These are phyloP conservation scores for Penicillium palitans DNA, from an alignment of 2,329 filamentous ascomycete species.

Conservation along the genomic window DNA sequence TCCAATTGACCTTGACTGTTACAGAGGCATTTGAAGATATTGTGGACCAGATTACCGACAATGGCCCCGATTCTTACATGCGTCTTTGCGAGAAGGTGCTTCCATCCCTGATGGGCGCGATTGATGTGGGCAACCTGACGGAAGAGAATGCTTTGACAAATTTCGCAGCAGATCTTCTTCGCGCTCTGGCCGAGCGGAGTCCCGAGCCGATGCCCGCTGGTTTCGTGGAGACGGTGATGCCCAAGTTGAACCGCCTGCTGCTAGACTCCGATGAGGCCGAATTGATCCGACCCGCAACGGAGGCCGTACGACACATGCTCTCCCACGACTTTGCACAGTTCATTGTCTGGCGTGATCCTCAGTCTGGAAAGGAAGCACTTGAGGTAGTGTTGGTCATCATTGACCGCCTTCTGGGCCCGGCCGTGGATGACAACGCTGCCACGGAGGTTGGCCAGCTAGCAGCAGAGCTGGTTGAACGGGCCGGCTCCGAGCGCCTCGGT, in stretches of 20 bases:
- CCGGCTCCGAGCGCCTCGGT: slow-evolving; percentile 84
- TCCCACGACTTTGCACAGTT: slow-evolving; percentile 88
- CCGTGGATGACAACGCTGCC: slow-evolving; percentile 88
- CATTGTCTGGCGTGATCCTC: slow-evolving; percentile 77
- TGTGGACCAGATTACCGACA: slow-evolving; percentile 65
- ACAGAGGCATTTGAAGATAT: slow-evolving; percentile 91
- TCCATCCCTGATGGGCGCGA: slow-evolving; percentile 82
- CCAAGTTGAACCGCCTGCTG: slow-evolving; percentile 79
- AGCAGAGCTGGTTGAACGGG: slow-evolving; percentile 92
- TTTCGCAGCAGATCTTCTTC: slow-evolving; percentile 80
- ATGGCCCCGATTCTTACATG: slow-evolving; percentile 67
- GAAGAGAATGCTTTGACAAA: slow-evolving; percentile 77
- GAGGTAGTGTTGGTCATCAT: slow-evolving; percentile 90
- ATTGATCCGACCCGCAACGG: slow-evolving; percentile 80
- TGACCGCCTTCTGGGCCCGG: slow-evolving; percentile 79
- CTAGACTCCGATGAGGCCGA: slow-evolving; percentile 85
- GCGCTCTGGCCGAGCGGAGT: slow-evolving; percentile 77
- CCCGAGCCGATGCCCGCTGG: slow-evolving; percentile 81
- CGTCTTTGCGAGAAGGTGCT: slow-evolving; percentile 81
- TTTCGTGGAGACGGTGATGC: slow-evolving; percentile 81
- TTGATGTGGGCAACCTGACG: slow-evolving; percentile 83
- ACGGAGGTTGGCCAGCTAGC: slow-evolving; percentile 95
- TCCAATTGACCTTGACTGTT: slow-evolving; percentile 84
- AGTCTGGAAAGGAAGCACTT: slow-evolving; percentile 75
- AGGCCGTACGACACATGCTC: slow-evolving; percentile 85